A percentile compares a stretch with the other conserved stretches of the same genome.
Evolutionary conservation across 1,139 yeast species (phyloP).

Genomic region (Geotrichum candidum): DNA sequence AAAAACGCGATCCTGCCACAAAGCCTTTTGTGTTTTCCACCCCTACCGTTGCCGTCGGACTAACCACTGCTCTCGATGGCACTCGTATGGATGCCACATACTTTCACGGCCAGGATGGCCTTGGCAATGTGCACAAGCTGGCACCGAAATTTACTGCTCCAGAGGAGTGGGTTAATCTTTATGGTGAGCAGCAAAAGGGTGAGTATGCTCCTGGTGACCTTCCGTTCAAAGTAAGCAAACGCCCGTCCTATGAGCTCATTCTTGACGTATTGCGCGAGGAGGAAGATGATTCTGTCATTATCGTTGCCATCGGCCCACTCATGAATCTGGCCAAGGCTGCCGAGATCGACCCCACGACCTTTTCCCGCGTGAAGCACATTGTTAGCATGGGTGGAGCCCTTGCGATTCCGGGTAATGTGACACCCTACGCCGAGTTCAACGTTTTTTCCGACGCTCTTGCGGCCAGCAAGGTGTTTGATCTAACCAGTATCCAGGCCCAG

Average conservation of each 20-base stretch:
- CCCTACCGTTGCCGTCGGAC: conserved; percentile 36
- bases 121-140: conserved; percentile 36
- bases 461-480: conserved; percentile 36
- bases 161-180: conserved; percentile 28
- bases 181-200: conserved; percentile 15
- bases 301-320: conserved; percentile 40
- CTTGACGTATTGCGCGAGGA: conserved; percentile 34
- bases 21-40: conserved; percentile 14
- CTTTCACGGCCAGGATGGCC: conserved; percentile 40
- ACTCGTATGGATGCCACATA: conserved; percentile 36
- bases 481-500: conserved; percentile 29
- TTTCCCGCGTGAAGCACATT: conserved; percentile 34
- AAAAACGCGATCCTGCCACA: conserved; percentile 20
- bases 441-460: conserved; percentile 40
- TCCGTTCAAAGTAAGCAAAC: conserved; percentile 31
- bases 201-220: conserved; percentile 17
- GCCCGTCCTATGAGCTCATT: conserved; percentile 34
- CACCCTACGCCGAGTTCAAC: conserved; percentile 42
- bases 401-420: conserved; percentile 36
- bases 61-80: conserved; percentile 32
- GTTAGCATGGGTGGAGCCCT: conserved; percentile 41
- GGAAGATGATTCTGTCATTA: conserved; percentile 35
- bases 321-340: conserved; percentile 41
- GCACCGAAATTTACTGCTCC: conserved; percentile 37
- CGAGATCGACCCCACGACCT: conserved; percentile 35